Base-by-base conservation (phyloP, 352 stramenopile species). In the Globisporangium abappressorium region DNA sequence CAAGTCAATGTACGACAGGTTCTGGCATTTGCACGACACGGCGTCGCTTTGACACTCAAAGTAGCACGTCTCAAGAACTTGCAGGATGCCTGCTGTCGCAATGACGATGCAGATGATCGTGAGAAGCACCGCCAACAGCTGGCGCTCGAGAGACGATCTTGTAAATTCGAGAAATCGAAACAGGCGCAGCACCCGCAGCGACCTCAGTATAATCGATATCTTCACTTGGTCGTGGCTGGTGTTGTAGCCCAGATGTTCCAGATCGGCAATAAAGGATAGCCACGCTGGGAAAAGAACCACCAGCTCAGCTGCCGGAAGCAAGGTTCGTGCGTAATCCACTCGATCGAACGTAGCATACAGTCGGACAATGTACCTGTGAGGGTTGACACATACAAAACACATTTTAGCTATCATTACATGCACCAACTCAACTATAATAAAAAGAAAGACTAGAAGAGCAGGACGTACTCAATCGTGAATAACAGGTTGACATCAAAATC, bases 111-210 rank as follows among this genome's bases (percentile, higher is more conserved):
- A 89, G 3, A 92, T 73, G 20, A 94, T 74, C 0, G 83, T 94
- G 38, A 94, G 75, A 46, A 88, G 68, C 4, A 78, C 80, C 2
- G 86, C 81, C 46, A 80, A 66, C 15, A 89, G 76, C 65, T 94
- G 84, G 6, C 84, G 81, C 64, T 94, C 81, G 2, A 94, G 70
- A 0, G 85, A 92, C 8, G 86, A 92, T 14, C 72, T 82, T 9
- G 86, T 87, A 57, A 93, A 94, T 26, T 90, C 76, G 5, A 94
- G 73, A 24, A 94, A 78, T 8, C 86, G 86, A 46, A 90, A 92
- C 7, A 87, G 78, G 1, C 86, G 86, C 30, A 92, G 64, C 51
- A 94, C 89, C 0, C 86, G 83, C 28, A 92, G 57, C 12, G 86
- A 77, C 6, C 81, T 77, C 26, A 94, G 62, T 14, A 88, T 75